These are phyloP conservation scores for Pseudonitzschia multiseries DNA, from an alignment of 108 stramenopile species.

Conservation along the genomic window DNA sequence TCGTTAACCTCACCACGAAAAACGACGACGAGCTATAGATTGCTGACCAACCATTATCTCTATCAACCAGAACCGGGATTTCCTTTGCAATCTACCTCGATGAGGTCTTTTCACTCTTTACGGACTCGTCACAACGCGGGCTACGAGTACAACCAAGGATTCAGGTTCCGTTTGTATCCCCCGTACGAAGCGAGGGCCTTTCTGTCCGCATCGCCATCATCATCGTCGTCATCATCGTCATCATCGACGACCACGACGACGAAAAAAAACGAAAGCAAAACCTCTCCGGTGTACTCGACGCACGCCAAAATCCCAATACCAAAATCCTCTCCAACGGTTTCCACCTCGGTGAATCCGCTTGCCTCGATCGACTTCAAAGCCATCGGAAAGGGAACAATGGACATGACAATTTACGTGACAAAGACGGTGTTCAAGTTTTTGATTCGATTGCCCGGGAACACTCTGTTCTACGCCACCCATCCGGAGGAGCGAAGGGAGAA, in stretches of 20 bases:
- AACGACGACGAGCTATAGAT: no score
- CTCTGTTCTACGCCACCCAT: slow-evolving; percentile 64
- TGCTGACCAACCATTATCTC: no score
- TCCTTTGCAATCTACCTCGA: not conserved
- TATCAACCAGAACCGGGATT: not conserved
- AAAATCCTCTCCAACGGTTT: slow-evolving; percentile 19
- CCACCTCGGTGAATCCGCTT: not conserved
- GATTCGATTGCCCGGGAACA: slow-evolving; percentile 58
- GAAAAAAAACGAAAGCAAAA: not conserved
- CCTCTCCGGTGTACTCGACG: not conserved
- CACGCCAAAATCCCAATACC: slow-evolving; percentile 46
- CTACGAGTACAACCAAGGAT: not conserved
- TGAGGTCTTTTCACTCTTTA: not conserved
- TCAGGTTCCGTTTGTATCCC: not conserved
- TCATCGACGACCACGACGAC: not conserved
- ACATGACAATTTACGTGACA: slow-evolving; percentile 24
- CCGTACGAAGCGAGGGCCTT: not conserved
- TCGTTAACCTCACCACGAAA: no score
- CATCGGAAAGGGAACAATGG: slow-evolving; percentile 12
- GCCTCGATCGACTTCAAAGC: slow-evolving; percentile 30
- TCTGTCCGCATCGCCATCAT: not conserved
- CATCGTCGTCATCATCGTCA: not conserved
- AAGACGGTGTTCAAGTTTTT: slow-evolving; percentile 37
- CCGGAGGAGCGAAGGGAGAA: slow-evolving; percentile 57
- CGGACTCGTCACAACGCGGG: not conserved